phyloP scores from a whole-genome alignment of 2,329 filamentous ascomycete genomes.

The Calonectria crousiana region DNA sequence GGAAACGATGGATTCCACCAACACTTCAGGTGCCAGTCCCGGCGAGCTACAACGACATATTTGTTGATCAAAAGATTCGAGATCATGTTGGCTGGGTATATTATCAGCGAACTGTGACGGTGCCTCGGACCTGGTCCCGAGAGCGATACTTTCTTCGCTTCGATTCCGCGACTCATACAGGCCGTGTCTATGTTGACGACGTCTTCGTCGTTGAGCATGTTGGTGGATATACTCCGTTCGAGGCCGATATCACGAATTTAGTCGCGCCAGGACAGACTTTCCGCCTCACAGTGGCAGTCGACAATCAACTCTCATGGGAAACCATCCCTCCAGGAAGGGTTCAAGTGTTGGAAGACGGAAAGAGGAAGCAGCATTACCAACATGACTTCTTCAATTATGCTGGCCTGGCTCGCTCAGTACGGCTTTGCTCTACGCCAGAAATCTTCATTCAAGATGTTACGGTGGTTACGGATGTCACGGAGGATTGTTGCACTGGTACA shows the following conservation, averaged over 20 bases:
- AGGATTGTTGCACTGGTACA: constrained; percentile 1
- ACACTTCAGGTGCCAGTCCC: constrained; percentile 22
- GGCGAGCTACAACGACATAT: constrained; percentile 32
- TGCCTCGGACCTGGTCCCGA: constrained; percentile 21
- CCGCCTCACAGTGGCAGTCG: constrained; percentile 26
- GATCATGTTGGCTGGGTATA: constrained; percentile 33
- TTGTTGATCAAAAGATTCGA: constrained; percentile 21
- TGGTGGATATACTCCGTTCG: constrained; percentile 29
- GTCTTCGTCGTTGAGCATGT: constrained; percentile 26
- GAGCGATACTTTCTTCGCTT: constrained; percentile 25
- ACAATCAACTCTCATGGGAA: constrained; percentile 26
- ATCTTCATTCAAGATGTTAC: constrained; percentile 22
- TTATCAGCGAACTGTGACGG: constrained; percentile 20
- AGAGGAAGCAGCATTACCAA: constrained; percentile 30
- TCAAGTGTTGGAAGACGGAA: constrained; percentile 17
- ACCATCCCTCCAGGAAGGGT: constrained; percentile 27
- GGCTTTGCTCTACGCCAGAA: constrained; percentile 11
- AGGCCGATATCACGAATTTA: constrained; percentile 17
- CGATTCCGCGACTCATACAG: constrained; percentile 26
- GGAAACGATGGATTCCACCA: constrained; percentile 17
- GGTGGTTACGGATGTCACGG: constrained; percentile 7
- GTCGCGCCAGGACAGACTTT: constrained; percentile 12
- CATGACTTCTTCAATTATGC: constrained; percentile 34
- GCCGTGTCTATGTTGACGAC: constrained; percentile 28
- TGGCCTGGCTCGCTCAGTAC: constrained; percentile 24